Evolutionary conservation across 108 stramenopile species (phyloP).

Genomic region (Skeletonema menzelii): DNA sequence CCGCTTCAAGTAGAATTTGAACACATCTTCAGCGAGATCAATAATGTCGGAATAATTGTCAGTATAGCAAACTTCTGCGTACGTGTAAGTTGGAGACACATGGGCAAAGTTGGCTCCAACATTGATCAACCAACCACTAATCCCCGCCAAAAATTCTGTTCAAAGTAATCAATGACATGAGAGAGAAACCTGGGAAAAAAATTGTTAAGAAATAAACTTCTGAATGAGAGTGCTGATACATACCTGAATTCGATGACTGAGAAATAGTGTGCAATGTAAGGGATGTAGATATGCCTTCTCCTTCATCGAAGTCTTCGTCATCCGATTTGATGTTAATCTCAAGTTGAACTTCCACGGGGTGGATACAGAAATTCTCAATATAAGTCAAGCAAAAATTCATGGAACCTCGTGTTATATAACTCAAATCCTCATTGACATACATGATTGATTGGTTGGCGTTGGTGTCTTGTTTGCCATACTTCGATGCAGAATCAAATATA

Average conservation of each 20-base stretch:
- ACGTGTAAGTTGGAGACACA: constrained; percentile 47
- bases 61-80: constrained; percentile 11
- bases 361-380: constrained; percentile 43
- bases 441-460: not conserved
- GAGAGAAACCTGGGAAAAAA: not conserved
- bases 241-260: constrained; percentile 39
- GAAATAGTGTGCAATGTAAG: constrained; percentile 41
- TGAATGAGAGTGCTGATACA: not conserved
- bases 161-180: not conserved
- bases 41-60: constrained; percentile 44
- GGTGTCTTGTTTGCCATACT: constrained; percentile 10
- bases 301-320: constrained; percentile 8
- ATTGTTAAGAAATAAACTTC: not conserved
- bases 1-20: constrained; percentile 19
- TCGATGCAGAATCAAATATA: constrained; percentile 32
- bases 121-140: constrained; percentile 44
- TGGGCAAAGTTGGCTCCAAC: constrained; percentile 53
- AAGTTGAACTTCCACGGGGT: constrained; percentile 33
- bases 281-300: constrained; percentile 13
- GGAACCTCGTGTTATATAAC: constrained; percentile 21
- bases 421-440: constrained; percentile 21
- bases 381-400: constrained; percentile 26
- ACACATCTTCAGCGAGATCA: constrained; percentile 31
- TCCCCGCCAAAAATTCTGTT: constrained; percentile 19
- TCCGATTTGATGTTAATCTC: constrained; percentile 45